Evolutionary conservation across 169 alveolate species (phyloP), one percentile per base, ranked within the genome.

Genomic region (Plasmodium inui): DNA sequence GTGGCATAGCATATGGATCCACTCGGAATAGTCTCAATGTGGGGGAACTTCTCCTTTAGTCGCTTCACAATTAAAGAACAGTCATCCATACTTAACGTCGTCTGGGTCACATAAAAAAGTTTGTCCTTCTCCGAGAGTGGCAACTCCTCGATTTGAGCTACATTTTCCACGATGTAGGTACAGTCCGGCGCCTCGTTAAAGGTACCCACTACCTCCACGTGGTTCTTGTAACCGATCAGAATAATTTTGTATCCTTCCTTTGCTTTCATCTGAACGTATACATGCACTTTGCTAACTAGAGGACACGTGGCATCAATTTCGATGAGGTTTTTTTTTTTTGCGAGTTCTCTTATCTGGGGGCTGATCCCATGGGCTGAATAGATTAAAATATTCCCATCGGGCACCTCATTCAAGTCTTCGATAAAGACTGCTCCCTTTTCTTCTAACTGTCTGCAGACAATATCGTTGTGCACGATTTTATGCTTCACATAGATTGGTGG

Each of bases 231-330:
- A 3, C 98, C 98, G n/a, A 97, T 97, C 7, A 97, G 61, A 3
- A 97, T 93, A 72, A 97, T 97, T 53, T 96, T 67, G 93, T 96
- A 96, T 26, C 98, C 98, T 82, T 96, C 97, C 82, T 92, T 95
- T 19, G 98, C 97, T 95, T 96, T 96, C 89, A 95, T 73, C 84
- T 96, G 92, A 70, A 96, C 98, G 79, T 97, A 97, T 19, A 97
- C 98, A 55, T 97, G 98, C 39, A 97, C 98, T 92, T 97, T 97
- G 92, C 90, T 96, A 53, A 97, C 98, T 39, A 97, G 92, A 10
- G 98, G 98, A 78, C 98, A 97, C 2, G 98, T 96, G 28, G 98
- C 98, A 81, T 97, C 98, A 37, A 97, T 96, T 61, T 94, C 97
- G 9, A 82, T 74, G 30, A 97, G 82, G 9, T 95, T 93, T 70